Base-by-base conservation (phyloP, 176 grass and related monocot genomes). In the Urochloa ruziziensis region DNA sequence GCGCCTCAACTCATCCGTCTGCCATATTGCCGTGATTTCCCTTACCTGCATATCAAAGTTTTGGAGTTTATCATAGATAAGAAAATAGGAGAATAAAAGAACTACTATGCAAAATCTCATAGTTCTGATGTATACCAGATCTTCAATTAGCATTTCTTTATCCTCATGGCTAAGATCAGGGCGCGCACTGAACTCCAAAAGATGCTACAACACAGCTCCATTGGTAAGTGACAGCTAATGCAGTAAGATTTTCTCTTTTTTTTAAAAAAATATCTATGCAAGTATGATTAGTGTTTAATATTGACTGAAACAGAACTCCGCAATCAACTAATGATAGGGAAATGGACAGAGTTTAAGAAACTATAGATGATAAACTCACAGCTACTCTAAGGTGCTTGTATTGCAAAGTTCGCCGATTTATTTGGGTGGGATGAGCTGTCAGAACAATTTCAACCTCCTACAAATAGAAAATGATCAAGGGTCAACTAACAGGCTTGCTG, bases 391-490 rank as follows among this genome's bases (percentile, higher is more conserved):
- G 86, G 73, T 93, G 96, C 46, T 98, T 95, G 47, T 98, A 98
- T 71, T 93, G 96, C 79, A 98, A 70, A 12, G 93, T 95, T 77
- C 91, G 91, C 32, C 96, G 87, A 61, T 98, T 98, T 61, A 98
- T 95, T 89, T 98, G 93, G 62, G 96, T 98, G 2, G 96, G 96
- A 91, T 98, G 96, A 13, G 93, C 96, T 53, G 93, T 98, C 37
- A 98, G 85, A 70, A 98, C 96, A 69, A 98, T 98, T 88, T 98
- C 96, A 67, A 98, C 96, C 71, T 86, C 95, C 95, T 97, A 77
- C 40, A 67, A 3, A 70, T 17, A 13, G 4, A 44, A 66, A 43
- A 32, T n/a, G 33, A 9, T 48, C 39, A 17, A 25, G 47, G 9
- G 56, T 72, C 66, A 80, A 6, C 7, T 62, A 57, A 82, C 29